Percentiles rank a stretch among this genome's conserved stretches.
Conservation (phyloP, 2,329 filamentous ascomycete genomes). For the Sporothrix brasiliensis region DNA sequence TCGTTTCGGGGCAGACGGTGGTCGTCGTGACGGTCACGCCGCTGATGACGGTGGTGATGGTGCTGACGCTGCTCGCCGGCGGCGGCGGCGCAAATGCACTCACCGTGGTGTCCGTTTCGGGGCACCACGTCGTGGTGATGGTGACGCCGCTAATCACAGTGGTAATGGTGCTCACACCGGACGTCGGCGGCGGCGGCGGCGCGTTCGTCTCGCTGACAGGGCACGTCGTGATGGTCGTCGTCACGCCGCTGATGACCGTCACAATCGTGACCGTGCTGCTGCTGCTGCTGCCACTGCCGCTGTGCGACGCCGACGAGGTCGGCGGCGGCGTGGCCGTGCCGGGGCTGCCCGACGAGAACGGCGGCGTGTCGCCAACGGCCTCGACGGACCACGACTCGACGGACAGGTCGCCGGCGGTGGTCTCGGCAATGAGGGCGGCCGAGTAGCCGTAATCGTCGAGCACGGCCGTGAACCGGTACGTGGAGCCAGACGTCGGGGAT, state of each 20-base stretch:
- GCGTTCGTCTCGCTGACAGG: background rate
- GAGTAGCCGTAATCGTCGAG: background rate
- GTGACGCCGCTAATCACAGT: constrained; percentile 14
- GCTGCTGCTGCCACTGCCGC: background rate
- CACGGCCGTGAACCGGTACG: background rate
- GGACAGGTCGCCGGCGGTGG: background rate
- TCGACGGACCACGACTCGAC: background rate
- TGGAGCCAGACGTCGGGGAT: background rate
- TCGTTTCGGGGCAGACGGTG: background rate
- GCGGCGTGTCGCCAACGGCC: background rate
- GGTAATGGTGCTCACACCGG: background rate
- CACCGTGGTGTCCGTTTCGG: background rate
- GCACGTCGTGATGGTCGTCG: background rate
- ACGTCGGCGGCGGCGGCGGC: background rate
- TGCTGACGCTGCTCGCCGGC: background rate
- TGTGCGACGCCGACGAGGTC: background rate
- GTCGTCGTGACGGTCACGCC: background rate
- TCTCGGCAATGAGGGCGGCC: constrained; percentile 4
- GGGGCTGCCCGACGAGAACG: constrained; percentile 9
- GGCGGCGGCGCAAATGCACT: background rate
- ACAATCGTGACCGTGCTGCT: background rate
- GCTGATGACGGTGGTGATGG: background rate
- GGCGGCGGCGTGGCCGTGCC: background rate
- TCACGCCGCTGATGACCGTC: background rate
- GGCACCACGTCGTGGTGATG: background rate